These are phyloP conservation scores for Rhodotorula toruloides DNA, from an alignment of 768 basidiomycete species.

Conservation along the genomic window DNA sequence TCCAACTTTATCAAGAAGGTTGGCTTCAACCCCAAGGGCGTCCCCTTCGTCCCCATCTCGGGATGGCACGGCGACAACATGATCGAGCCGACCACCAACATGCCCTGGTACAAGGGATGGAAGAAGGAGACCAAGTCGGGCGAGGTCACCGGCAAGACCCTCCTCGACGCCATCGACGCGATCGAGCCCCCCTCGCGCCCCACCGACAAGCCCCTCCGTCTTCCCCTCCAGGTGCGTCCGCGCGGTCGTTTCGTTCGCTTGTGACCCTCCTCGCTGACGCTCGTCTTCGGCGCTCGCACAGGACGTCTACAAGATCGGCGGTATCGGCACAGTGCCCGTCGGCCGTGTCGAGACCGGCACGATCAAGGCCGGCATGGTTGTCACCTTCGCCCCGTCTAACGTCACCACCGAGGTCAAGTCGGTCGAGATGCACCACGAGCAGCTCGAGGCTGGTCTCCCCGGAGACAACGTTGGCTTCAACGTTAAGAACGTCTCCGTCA, in stretches of 20 bases:
- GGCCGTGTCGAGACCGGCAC: slow-evolving; percentile 99
- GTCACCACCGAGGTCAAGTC: slow-evolving; percentile 99
- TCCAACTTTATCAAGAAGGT: slow-evolving; percentile 59
- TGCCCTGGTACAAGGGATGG: slow-evolving; percentile 99
- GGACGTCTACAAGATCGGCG: slow-evolving; percentile 99
- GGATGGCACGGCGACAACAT: slow-evolving; percentile 99
- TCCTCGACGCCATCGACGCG: slow-evolving; percentile 98
- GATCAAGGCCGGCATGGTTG: slow-evolving; percentile 99
- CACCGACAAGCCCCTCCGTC: slow-evolving; percentile 99
- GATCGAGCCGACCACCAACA: slow-evolving; percentile 96
- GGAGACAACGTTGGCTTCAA: slow-evolving; percentile 85
- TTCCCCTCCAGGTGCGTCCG: slow-evolving; percentile 47
- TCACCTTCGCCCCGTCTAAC: slow-evolving; percentile 90
- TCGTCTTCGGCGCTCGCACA: slow-evolving; percentile 64
- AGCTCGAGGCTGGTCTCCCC: slow-evolving; percentile 81
- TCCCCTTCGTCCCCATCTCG: slow-evolving; percentile 98
- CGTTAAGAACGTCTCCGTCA: slow-evolving; percentile 94
- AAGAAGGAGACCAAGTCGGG: slow-evolving; percentile 91
- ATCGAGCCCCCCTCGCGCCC: slow-evolving; percentile 97
- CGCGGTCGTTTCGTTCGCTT: background rate
- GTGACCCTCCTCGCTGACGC: background rate
- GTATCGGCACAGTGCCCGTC: slow-evolving; percentile 99
- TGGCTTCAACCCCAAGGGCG: slow-evolving; percentile 98
- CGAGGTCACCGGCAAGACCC: slow-evolving; percentile 94
- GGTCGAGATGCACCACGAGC: slow-evolving; percentile 98